Percentiles rank a stretch among this genome's conserved stretches.
phyloP scores from a whole-genome alignment of 2,329 filamentous ascomycete species.

The Fusarium chaquense region DNA sequence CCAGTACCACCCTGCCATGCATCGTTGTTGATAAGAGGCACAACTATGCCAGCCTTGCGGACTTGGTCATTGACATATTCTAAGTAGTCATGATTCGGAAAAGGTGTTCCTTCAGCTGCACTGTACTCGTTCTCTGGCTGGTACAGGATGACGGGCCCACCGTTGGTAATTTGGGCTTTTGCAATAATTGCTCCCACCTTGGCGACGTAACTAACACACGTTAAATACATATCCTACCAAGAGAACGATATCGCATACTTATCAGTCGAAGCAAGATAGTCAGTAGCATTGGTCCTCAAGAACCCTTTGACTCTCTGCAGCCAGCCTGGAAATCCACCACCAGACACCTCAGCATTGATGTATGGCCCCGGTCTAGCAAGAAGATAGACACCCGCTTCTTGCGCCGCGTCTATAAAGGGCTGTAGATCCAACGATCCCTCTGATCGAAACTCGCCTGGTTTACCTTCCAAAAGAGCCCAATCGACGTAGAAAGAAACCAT shows the following conservation, averaged over 20 bases:
- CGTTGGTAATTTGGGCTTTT: slow-evolving; percentile 83
- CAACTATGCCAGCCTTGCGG: slow-evolving; percentile 74
- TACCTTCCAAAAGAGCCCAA: slow-evolving; percentile 83
- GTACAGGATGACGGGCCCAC: slow-evolving; percentile 81
- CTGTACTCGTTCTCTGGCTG: slow-evolving; percentile 89
- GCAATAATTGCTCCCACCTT: slow-evolving; percentile 76
- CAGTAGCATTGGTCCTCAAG: slow-evolving; percentile 71
- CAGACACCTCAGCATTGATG: slow-evolving; percentile 81
- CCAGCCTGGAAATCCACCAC: slow-evolving; percentile 87
- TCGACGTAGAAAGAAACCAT: slow-evolving; percentile 82
- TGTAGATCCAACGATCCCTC: slow-evolving; percentile 79
- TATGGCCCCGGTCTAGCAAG: slow-evolving; percentile 79
- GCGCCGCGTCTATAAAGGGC: slow-evolving; percentile 81
- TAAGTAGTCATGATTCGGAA: slow-evolving; percentile 77
- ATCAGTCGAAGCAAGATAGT: slow-evolving; percentile 74
- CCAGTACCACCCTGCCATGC: slow-evolving; percentile 70
- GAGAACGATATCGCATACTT: slow-evolving; percentile 63
- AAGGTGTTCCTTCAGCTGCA: slow-evolving; percentile 61
- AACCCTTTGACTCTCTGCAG: slow-evolving; percentile 74
- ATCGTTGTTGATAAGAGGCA: slow-evolving; percentile 83
- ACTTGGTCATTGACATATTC: slow-evolving; percentile 77
- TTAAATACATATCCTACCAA: background rate
- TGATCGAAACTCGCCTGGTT: slow-evolving; percentile 74
- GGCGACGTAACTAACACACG: slow-evolving; percentile 57
- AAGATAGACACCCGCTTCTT: slow-evolving; percentile 79